Evolutionary conservation across 106 monocot species (phyloP), one percentile per base, ranked within the genome.

Genomic region (Platanthera zijinensis): DNA sequence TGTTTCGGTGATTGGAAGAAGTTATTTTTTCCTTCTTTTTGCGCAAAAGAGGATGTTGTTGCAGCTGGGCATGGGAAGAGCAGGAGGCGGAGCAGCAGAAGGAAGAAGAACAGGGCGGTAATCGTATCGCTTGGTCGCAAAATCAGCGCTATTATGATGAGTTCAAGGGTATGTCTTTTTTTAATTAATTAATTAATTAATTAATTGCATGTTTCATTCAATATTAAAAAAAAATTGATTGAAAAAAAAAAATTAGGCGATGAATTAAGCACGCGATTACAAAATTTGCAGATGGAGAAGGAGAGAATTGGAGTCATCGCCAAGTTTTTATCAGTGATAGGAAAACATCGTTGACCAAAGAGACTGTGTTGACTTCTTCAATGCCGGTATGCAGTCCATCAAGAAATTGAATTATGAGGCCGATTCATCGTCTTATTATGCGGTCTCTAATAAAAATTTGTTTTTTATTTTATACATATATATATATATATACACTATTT

Each of bases 1-100:
- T 70, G 70, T 47, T 70, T 70, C 8, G 70, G 70, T 70, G 70
- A 70, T 48, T 70, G 70, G 70, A 70, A 25, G 25, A 70, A 48
- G 10, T 48, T 48, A 17, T 48, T 70, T 70, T 10, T 70, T 48
- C 70, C 48, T 70, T 45, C 48, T 17, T 62, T 6, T 2, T 62
- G 61, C n/a, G 14, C 13, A 62, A 15, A 62, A 62, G 13, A 8
- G 25, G 25, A 25, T 25, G 25, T 25, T 25, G 25, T 25, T 25
- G 25, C 25, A 0, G 52, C 6, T 5, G 52, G 11, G 52, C 52
- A 53, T 5, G 32, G 4, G 18, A 66, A 66, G 28, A 66, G 5
- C 28, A 66, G 11, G 66, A 62, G 2, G 62, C 28, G 7, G 11
- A 30, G 11, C 25, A 70, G 17, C 12, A 45, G 8, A 5, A 66